These are phyloP conservation scores for Solanum lycopersicoides DNA, from an alignment of 257 asterid genomes.

Conservation along the genomic window DNA sequence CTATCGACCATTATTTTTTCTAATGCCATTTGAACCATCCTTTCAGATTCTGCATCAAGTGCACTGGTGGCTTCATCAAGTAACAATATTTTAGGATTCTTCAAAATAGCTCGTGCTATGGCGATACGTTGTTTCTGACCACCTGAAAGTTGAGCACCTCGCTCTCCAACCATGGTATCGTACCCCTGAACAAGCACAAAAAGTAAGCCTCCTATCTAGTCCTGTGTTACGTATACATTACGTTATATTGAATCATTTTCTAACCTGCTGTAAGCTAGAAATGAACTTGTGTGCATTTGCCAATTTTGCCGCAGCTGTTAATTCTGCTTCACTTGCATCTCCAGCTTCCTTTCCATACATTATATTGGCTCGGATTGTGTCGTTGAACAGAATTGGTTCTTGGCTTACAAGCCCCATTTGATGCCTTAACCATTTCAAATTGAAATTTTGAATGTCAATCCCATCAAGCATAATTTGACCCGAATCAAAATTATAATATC, in stretches of 20 bases:
- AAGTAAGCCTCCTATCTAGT: background rate
- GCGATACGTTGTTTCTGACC: conserved; percentile 72
- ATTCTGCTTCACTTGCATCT: conserved; percentile 46
- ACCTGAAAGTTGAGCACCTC: conserved; percentile 66
- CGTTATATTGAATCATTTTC: too few species aligned
- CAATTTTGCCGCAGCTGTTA: conserved; percentile 47
- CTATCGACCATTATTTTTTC: conserved; percentile 48
- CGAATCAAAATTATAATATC: conserved; percentile 49
- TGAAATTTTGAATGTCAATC: conserved; percentile 36
- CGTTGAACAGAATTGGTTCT: conserved; percentile 56
- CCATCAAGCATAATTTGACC: conserved; percentile 53
- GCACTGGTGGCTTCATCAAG: conserved; percentile 74
- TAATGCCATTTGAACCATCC: conserved; percentile 60
- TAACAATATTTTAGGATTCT: conserved; percentile 47
- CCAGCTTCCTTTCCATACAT: conserved; percentile 52
- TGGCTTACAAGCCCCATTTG: conserved; percentile 81
- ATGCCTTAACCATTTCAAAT: conserved; percentile 59
- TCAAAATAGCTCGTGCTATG: conserved; percentile 59
- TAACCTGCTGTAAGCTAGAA: conserved; percentile 46
- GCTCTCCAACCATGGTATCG: conserved; percentile 57
- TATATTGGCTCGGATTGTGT: conserved; percentile 56
- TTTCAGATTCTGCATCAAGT: conserved; percentile 66
- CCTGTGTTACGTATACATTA: too few species aligned
- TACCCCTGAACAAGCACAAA: conserved; percentile 30
- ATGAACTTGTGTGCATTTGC: conserved; percentile 77